Base-by-base conservation (phyloP, 2,329 filamentous ascomycete species). In the Talaromyces albobiverticillius region DNA sequence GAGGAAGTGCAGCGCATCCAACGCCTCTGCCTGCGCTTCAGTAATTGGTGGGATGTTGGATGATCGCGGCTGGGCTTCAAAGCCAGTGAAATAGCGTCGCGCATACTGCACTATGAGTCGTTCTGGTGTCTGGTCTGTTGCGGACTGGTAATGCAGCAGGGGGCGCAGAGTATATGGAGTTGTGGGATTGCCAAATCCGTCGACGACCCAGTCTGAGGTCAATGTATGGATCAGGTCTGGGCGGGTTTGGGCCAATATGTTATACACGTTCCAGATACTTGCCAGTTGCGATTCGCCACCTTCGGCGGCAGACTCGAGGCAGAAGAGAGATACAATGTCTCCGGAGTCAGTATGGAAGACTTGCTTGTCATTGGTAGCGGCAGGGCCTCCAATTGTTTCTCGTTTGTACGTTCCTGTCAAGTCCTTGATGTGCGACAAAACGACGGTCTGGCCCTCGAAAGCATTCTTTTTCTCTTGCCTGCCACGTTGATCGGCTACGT, bases 391-490 rank as follows among this genome's bases (percentile, higher is more conserved):
- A 45, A 78, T 76, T 11, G 64, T 62, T 13, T 59, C 67, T 7
- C 61, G 61, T 14, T 25, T 45, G n/a, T 54, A 69, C 57, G 2
- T 57, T 59, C 1, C 52, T 54, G 29, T 58, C 4, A 88, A 71
- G 60, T 88, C 84, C 63, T 83, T 87, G 68, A 88, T 83, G 58
- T 88, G 84, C 7, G 76, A 72, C 2, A 84, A 66, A 4, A 84
- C 78, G 0, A 83, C 78, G 56, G 51, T 10, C 60, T 52, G 10
- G 47, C 57, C 6, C 53, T 50, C 51, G 1, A 16, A 40, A 6
- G 29, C 18, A 8, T 56, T 59, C 18, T 71, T 71, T 40, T 68
- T 70, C 60, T 77, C 71, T 59, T 79, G 76, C 1, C 72, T 66
- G 2, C 71, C 76, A 2, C 75, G 64, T 13, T 67, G 56, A 9